Base-by-base conservation (phyloP, 2,329 filamentous ascomycete species). In the Verticillium zaregamsianum region DNA sequence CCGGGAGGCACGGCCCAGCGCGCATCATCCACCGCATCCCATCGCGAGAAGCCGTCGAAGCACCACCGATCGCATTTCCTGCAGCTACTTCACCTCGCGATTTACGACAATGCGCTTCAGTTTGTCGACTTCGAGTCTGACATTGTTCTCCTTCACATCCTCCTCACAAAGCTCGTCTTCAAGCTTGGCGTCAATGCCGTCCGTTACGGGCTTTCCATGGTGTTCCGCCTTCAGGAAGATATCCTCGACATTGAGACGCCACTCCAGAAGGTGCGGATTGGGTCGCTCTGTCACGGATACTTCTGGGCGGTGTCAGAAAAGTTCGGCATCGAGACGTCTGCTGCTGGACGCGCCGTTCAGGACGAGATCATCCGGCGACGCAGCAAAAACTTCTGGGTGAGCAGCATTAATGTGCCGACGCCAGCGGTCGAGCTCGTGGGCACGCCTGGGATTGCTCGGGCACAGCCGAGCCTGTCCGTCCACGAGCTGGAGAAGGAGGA, bases 91-190 rank as follows among this genome's bases (percentile, higher is more conserved):
- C 93, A 97, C 75, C 82, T 97, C 55, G 89, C 90, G 58, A 84
- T 95, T n/a, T 97, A 96, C 73, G 94, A 98, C 72, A 91, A 91
- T 67, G 90, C 91, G 8, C 77, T 94, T 25, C 90, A 95, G 68
- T 87, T 82, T 66, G 82, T 91, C 25, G 84, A 89, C 31, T 88
- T 84, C 55, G 90, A 95, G 64, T 81, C 86, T 0, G 92, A 96
- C 68, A 83, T 96, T 33, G 77, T 92, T 32, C 77, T 96, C 15
- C 79, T 96, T 9, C 92, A 97, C 70, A 80, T 92, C 3, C 81
- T 97, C 12, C 82, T 97, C 40, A 80, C 86, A 12, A 91, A 86
- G 61, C 80, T 97, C n/a, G 84, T 92, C 9, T 82, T 86, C 62
- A 88, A 87, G 61, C 82, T 97, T 1, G 93, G 94, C 4, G 86